phyloP scores from a whole-genome alignment of 2,329 filamentous ascomycete genomes.

The Eutypa lata region DNA sequence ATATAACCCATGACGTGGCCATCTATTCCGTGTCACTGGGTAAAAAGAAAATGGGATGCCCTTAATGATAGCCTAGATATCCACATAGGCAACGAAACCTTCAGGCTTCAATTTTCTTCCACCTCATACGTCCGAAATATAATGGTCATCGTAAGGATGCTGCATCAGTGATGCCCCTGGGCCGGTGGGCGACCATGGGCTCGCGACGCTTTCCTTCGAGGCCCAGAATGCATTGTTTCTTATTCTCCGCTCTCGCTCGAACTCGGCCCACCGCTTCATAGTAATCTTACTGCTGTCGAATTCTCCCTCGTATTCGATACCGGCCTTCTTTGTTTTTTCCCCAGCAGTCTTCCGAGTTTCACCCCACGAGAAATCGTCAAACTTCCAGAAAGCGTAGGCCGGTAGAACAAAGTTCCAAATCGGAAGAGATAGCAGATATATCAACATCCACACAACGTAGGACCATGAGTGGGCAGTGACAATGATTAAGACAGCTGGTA shows the following conservation, averaged over 20 bases:
- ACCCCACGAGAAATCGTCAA: conserved; percentile 99
- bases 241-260: conserved; percentile 66
- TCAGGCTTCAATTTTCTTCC: not conserved
- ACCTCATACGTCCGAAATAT: conserved; percentile 51
- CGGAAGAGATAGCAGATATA: conserved; percentile 89
- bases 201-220: conserved; percentile 48
- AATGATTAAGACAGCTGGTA: conserved; percentile 87
- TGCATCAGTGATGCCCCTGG: conserved; percentile 16
- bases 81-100: not conserved
- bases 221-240: conserved; percentile 49
- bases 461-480: conserved; percentile 89
- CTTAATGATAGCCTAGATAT: not conserved
- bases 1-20: not conserved
- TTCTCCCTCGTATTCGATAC: conserved; percentile 86
- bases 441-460: conserved; percentile 95
- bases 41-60: not conserved
- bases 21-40: not conserved
- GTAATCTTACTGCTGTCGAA: conserved; percentile 99
- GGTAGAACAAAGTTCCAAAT: conserved; percentile 98
- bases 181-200: conserved; percentile 41
- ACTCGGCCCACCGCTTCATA: conserved; percentile 98
- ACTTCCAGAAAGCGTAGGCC: conserved; percentile 97
- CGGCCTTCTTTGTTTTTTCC: conserved; percentile 82
- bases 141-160: conserved; percentile 52
- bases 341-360: conserved; percentile 94